These are phyloP conservation scores for Rhodotorula graminis DNA, from an alignment of 768 basidiomycete species.

Conservation along the genomic window DNA sequence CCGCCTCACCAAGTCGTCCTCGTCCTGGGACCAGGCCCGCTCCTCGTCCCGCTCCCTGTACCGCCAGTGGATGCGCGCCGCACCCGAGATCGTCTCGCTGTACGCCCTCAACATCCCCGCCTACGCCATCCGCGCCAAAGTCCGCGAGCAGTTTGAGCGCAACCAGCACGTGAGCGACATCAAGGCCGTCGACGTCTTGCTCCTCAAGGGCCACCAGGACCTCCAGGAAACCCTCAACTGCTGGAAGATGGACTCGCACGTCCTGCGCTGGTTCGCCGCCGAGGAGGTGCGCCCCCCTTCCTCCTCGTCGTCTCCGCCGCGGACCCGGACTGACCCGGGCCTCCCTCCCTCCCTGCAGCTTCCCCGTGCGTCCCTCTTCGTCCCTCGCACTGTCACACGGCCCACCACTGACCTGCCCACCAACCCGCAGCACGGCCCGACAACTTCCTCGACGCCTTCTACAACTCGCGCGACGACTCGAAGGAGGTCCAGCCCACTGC, in stretches of 20 bases:
- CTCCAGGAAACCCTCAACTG: constrained; percentile 64
- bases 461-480: constrained; percentile 38
- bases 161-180: constrained; percentile 77
- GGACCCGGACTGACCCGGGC: not conserved
- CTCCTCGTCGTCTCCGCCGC: no score
- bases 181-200: constrained; percentile 74
- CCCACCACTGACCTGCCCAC: not conserved
- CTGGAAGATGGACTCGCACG: constrained; percentile 41
- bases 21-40: constrained; percentile 57
- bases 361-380: constrained; percentile 3
- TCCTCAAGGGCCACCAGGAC: constrained; percentile 78
- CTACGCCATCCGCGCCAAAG: constrained; percentile 67
- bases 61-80: constrained; percentile 82
- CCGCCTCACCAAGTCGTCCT: constrained; percentile 60
- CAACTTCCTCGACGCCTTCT: constrained; percentile 39
- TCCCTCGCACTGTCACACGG: no score
- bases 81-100: constrained; percentile 81
- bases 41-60: constrained; percentile 70
- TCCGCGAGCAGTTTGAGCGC: constrained; percentile 80
- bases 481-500: constrained; percentile 36
- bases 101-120: constrained; percentile 75
- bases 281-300: constrained; percentile 26
- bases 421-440: constrained; percentile 29
- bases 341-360: not conserved
- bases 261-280: constrained; percentile 34